Base-by-base conservation (phyloP, 1,284 basidiomycete species). In the Apiotrichum laibachii region DNA sequence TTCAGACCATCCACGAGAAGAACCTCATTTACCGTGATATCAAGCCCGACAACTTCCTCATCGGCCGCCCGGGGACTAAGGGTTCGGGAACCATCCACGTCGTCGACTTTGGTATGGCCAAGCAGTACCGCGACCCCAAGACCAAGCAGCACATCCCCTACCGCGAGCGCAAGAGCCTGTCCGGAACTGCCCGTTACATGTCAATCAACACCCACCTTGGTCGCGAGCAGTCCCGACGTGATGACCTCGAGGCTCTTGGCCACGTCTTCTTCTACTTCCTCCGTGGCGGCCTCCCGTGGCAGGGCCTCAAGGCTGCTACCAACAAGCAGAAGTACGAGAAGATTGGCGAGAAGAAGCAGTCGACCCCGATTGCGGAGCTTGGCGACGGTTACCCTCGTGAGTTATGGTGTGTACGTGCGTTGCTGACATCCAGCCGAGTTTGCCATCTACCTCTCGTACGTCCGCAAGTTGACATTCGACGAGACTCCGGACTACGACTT, bases 241-340 rank as follows among this genome's bases (percentile, higher is more conserved):
- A 97, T 77, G 93, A 97, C 75, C 84, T 97, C 72, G 93, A 96
- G 79, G 95, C 92, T 0, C 86, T 97, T 55, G 93, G 92, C 53
- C 97, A 97, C 73, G 92, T 97, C 22, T 85, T 98, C 69, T 95
- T 97, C 75, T 97, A 97, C 82, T 96, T 97, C 86, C 86, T 97
- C 67, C 91, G 92, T 67, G 92, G 94, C 56, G 88, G 90, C 61
- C 86, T 97, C 47, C 94, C 94, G 19, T 97, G 94, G 94, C 94
- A 97, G 79, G 93, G 93, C 56, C 85, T 97, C 75, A 96, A 97
- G 83, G 94, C 93, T 62, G 93, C 93, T 40, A 96, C 93, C 60
- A 97, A 96, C 88, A 97, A 97, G 86, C 94, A 98, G 83, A 97
- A 97, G 82, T 96, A 97, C 80, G 94, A 97, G 81, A 96, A 95